Conservation (phyloP, 345 rosid genomes). For the Eucalyptus curtisii region DNA sequence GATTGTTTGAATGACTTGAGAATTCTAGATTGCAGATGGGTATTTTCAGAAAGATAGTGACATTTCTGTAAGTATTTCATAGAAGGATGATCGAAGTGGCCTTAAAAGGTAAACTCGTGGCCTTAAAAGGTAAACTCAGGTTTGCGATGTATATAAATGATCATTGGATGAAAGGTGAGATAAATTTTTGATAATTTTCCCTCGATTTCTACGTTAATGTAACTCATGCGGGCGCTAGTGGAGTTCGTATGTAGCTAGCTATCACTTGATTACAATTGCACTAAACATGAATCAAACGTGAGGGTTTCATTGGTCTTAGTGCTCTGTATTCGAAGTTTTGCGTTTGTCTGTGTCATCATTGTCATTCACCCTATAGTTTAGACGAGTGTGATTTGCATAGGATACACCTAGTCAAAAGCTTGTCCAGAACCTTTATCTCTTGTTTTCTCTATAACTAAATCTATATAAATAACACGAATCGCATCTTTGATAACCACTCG, state of each 20-base stretch:
- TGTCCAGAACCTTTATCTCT: not conserved
- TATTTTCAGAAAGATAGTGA: not conserved
- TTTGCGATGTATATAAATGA: not conserved
- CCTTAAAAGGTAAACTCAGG: not conserved
- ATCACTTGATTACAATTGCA: not conserved
- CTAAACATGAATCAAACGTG: not conserved
- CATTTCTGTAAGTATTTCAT: not conserved
- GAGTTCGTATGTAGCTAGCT: not conserved
- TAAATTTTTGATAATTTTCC: not conserved
- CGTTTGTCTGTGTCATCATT: not conserved
- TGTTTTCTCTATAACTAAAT: not conserved
- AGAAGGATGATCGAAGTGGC: not conserved
- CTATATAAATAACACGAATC: not conserved
- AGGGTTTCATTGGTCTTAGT: not conserved
- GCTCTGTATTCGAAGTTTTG: not conserved
- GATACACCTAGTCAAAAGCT: not conserved
- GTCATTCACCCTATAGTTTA: not conserved
- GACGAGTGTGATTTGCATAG: not conserved
- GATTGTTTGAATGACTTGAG: not conserved
- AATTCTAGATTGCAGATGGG: not conserved
- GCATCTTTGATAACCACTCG: rapidly evolving
- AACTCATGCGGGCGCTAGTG: not conserved
- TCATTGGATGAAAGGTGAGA: not conserved
- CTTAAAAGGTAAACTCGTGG: not conserved
- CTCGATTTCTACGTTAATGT: not conserved